Percentiles rank a stretch among this genome's conserved stretches.
Evolutionary conservation across 495 filamentous ascomycete species (phyloP).

Genomic region (Hypoxylon crocopeplum): DNA sequence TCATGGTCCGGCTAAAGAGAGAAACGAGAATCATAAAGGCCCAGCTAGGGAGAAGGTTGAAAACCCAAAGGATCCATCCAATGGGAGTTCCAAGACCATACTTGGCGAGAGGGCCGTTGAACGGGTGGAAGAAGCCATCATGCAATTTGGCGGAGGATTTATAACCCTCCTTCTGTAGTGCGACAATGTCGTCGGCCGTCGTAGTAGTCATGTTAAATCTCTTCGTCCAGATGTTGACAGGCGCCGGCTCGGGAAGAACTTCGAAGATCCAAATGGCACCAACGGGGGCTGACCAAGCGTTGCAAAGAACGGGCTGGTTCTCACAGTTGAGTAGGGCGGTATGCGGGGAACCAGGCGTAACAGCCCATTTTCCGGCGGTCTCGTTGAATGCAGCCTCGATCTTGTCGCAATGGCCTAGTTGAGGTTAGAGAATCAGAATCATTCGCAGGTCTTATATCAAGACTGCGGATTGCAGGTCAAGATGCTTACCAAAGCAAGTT

Average conservation of each 20-base stretch:
- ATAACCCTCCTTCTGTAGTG: conserved; percentile 70
- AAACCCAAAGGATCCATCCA: conserved; percentile 77
- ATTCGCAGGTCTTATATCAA: conserved; percentile 62
- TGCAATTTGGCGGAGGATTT: conserved; percentile 61
- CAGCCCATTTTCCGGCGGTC: conserved; percentile 70
- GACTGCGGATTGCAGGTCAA: conserved; percentile 54
- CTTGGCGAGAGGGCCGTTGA: conserved; percentile 73
- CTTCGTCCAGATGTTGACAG: conserved; percentile 67
- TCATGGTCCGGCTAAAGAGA: conserved; percentile 80
- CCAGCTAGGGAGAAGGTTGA: conserved; percentile 65
- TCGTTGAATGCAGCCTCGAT: conserved; percentile 62
- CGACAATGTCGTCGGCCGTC: conserved; percentile 65
- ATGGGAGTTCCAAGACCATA: conserved; percentile 67
- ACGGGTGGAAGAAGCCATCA: conserved; percentile 81
- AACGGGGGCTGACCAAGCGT: conserved; percentile 75
- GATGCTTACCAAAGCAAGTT: conserved; percentile 76
- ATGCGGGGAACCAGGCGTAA: conserved; percentile 69
- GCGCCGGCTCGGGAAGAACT: conserved; percentile 58
- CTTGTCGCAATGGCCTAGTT: conserved; percentile 53
- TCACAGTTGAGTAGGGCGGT: conserved; percentile 83
- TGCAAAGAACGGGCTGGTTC: conserved; percentile 77
- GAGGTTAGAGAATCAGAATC: conserved; percentile 21
- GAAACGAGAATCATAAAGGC: conserved; percentile 80
- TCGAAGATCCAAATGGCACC: conserved; percentile 77
- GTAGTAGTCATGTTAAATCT: conserved; percentile 71